Evolutionary conservation across 495 filamentous ascomycete species (phyloP).

Genomic region (Clavariopsis aquatica): DNA sequence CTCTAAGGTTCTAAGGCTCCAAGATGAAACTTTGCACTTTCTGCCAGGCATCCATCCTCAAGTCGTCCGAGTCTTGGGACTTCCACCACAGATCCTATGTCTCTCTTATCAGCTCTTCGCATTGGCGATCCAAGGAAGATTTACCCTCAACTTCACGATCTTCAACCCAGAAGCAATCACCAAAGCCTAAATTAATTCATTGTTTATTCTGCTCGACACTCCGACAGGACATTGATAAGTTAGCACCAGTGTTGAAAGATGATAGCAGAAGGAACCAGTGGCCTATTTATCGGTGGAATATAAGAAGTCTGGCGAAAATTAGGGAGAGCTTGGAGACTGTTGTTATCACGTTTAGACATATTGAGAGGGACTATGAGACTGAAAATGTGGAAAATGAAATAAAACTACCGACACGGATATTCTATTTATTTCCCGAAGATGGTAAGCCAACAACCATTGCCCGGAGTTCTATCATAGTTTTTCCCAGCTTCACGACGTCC

Average conservation of each 20-base stretch:
- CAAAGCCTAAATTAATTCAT: not conserved
- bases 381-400: not conserved
- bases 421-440: constrained; percentile 26
- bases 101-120: not conserved
- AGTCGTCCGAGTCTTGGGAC: not conserved
- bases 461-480: too few species aligned
- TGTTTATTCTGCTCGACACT: constrained; percentile 11
- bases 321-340: constrained; percentile 15
- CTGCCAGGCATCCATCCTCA: not conserved
- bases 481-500: too few species aligned
- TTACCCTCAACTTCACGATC: not conserved
- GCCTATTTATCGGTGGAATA: constrained; percentile 21
- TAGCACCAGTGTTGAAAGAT: constrained; percentile 4
- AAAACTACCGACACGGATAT: constrained; percentile 4
- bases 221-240: not conserved
- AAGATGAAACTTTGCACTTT: not conserved
- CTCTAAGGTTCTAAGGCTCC: not conserved
- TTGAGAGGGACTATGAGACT: not conserved
- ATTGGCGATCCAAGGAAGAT: not conserved
- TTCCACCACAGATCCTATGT: constrained; percentile 1
- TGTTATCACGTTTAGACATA: constrained; percentile 24
- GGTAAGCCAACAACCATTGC: too few species aligned
- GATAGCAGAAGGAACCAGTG: not conserved
- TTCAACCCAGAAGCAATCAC: not conserved
- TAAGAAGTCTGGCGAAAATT: constrained; percentile 9